phyloP scores from a whole-genome alignment of 129 eudicot genomes.

The Pulicaria dysenterica region DNA sequence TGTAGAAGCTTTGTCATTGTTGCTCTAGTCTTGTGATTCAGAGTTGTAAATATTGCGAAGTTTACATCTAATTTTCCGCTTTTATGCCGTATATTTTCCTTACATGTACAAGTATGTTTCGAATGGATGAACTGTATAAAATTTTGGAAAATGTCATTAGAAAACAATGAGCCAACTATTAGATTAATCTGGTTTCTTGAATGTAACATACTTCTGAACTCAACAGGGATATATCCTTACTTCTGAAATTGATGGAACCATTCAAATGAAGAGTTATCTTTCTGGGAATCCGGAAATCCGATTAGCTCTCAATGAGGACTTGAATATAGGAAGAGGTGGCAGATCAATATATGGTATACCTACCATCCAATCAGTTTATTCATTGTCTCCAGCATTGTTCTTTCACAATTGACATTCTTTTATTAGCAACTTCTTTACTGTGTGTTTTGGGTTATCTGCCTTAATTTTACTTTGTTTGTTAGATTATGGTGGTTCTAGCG shows the following conservation, averaged over 20 bases:
- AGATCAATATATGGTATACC: slow-evolving; percentile 71
- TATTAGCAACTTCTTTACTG: background rate
- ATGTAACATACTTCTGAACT: slow-evolving; percentile 8
- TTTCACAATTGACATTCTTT: slow-evolving; percentile 10
- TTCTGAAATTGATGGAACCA: slow-evolving; percentile 96
- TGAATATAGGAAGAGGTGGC: slow-evolving; percentile 82
- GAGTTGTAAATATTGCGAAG: background rate
- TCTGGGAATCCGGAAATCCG: slow-evolving; percentile 97
- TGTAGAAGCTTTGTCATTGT: background rate
- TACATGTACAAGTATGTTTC: background rate
- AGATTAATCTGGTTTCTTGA: background rate
- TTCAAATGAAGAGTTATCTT: slow-evolving; percentile 98
- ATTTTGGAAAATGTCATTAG: no score
- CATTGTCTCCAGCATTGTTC: slow-evolving; percentile 7
- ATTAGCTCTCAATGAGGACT: slow-evolving; percentile 90
- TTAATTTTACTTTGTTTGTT: slow-evolving; percentile 25
- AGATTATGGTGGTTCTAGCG: slow-evolving; percentile 86
- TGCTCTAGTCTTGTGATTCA: background rate
- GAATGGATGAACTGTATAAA: background rate
- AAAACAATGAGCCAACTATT: no score
- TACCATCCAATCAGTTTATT: slow-evolving; percentile 16
- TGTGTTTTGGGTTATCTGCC: slow-evolving; percentile 6
- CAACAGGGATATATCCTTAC: slow-evolving; percentile 92
- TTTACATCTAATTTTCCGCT: background rate
- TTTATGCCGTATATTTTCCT: no score